Evolutionary conservation across 345 rosid genomes (phyloP).

Genomic region (Eucalyptus victrix): DNA sequence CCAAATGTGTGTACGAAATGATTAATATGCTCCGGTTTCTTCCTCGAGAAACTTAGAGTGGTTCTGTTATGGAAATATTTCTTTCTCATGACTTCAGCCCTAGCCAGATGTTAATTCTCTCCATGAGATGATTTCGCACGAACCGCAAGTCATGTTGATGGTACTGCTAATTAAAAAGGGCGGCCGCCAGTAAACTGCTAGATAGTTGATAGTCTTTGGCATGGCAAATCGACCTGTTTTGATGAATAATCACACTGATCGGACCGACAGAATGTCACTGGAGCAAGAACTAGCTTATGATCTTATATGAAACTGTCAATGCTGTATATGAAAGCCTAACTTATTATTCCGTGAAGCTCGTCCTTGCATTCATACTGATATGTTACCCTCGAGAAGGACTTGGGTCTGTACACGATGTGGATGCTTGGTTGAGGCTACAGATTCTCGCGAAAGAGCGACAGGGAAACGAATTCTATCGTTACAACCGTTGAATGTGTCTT

Average conservation of each 20-base stretch:
- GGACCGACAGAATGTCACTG: not conserved
- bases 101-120: not conserved
- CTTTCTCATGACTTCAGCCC: not conserved
- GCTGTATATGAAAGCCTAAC: not conserved
- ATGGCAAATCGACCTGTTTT: not conserved
- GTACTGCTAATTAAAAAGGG: not conserved
- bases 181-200: not conserved
- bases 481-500: not conserved
- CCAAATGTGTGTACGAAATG: not conserved
- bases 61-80: not conserved
- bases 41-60: not conserved
- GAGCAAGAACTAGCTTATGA: not conserved
- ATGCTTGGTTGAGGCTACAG: not conserved
- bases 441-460: not conserved
- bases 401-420: not conserved
- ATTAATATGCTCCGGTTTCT: not conserved
- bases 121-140: not conserved
- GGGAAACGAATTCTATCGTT: not conserved
- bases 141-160: not conserved
- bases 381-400: not conserved
- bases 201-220: not conserved
- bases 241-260: not conserved
- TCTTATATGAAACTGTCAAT: not conserved
- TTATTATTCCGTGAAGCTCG: not conserved
- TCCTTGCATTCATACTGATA: not conserved